Evolutionary conservation across 176 grass and related monocot species (phyloP).

Genomic region (Hsuehochloa calcarea): DNA sequence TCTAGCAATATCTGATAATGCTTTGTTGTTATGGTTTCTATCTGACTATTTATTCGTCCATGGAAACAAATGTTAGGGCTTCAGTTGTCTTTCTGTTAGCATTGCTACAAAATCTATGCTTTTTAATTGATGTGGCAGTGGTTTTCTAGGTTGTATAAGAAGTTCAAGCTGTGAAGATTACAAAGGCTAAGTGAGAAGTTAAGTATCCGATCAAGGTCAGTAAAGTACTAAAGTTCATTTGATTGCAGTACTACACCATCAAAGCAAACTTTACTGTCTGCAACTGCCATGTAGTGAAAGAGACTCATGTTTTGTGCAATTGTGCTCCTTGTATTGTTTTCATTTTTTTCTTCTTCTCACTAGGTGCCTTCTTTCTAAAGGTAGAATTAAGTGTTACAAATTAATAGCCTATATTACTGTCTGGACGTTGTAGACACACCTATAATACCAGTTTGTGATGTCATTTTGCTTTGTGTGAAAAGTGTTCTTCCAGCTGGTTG

Average conservation of each 20-base stretch:
- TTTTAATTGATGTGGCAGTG: not conserved
- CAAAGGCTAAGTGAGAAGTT: conserved; percentile 72
- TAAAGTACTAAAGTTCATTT: not conserved
- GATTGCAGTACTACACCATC: not conserved
- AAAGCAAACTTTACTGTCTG: not conserved
- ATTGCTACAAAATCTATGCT: not conserved
- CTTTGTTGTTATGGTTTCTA: not conserved
- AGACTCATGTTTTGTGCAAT: not conserved
- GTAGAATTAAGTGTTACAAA: not conserved
- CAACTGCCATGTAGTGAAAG: not conserved
- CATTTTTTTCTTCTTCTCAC: not conserved
- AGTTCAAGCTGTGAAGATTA: conserved; percentile 87
- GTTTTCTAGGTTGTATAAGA: conserved; percentile 78
- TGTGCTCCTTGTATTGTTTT: not conserved
- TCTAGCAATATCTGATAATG: not conserved
- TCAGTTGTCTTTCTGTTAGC: not conserved
- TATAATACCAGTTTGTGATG: not conserved
- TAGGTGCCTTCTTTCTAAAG: not conserved
- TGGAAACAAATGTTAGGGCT: not conserved
- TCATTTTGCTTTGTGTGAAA: not conserved
- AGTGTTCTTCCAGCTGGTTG: not conserved
- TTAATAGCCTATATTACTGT: not conserved
- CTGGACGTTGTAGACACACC: not conserved
- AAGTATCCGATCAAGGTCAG: conserved; percentile 97
- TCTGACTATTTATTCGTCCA: not conserved